Percentiles rank a stretch among this genome's conserved stretches.
Evolutionary conservation across 73 alveolate species (phyloP).

Genomic region (Stentor roeselii): DNA sequence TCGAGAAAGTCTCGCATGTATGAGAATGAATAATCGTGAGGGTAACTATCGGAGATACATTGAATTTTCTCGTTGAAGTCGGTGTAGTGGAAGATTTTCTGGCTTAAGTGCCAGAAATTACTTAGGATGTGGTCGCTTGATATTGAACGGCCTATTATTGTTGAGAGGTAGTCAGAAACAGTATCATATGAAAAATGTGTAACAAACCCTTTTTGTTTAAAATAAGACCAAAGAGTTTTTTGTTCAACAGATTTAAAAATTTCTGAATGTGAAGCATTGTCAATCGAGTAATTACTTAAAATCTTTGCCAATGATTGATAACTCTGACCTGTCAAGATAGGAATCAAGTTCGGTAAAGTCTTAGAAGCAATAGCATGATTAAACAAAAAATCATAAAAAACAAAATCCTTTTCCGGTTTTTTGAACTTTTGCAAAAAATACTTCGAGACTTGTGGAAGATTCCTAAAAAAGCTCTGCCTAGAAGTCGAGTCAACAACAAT

Average conservation of each 20-base stretch:
- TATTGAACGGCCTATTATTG: neutral
- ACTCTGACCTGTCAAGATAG: neutral
- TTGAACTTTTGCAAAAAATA: too few relatives aligned
- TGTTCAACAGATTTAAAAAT: neutral
- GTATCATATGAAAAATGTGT: neutral
- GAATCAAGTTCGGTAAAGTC: neutral
- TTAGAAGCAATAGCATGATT: neutral
- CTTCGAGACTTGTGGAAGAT: too few relatives aligned
- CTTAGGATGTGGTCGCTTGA: neutral
- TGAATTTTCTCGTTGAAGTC: neutral
- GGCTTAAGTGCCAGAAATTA: neutral
- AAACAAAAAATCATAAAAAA: neutral
- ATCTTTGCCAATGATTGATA: neutral
- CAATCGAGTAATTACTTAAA: neutral
- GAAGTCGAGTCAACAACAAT: neutral
- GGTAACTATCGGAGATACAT: neutral
- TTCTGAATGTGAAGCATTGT: neutral
- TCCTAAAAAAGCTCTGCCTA: neutral
- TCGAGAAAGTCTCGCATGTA: too few relatives aligned
- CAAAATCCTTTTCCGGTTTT: neutral
- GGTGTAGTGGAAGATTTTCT: neutral
- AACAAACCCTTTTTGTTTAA: neutral
- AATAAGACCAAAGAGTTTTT: neutral
- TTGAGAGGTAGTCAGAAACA: neutral
- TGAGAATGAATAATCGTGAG: neutral